Evolutionary conservation across 129 eudicot genomes (phyloP).

Genomic region (Oenanthe sinensis): DNA sequence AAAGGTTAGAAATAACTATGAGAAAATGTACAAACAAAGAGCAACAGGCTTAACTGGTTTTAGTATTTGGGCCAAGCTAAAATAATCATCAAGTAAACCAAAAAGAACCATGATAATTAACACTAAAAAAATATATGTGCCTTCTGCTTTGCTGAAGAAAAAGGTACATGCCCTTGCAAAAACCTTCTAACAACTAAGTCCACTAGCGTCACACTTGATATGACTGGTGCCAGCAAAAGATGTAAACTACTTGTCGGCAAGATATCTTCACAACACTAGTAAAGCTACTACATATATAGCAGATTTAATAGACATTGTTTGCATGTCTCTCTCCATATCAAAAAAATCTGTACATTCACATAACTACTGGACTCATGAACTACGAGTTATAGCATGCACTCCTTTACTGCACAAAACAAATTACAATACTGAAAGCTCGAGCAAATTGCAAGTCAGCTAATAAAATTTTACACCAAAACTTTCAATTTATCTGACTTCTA

Average conservation of each 20-base stretch:
- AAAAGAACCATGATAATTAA: not conserved
- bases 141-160: not conserved
- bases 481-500: not conserved
- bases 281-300: not conserved
- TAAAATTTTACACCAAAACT: not conserved
- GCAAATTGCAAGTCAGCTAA: not conserved
- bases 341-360: not conserved
- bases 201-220: not conserved
- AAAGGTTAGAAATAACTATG: not conserved
- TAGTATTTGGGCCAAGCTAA: slow-evolving; percentile 1
- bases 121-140: not conserved
- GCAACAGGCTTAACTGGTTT: not conserved
- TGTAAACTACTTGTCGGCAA: not conserved
- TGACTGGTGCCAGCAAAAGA: not conserved
- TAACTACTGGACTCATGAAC: not conserved
- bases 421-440: not conserved
- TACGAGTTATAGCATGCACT: not conserved
- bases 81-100: not conserved
- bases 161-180: not conserved
- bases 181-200: not conserved
- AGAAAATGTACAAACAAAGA: not conserved
- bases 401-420: not conserved
- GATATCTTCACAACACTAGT: not conserved
- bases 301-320: not conserved
- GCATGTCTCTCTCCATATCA: not conserved